phyloP scores from a whole-genome alignment of 257 asterid species.

The Nicotiana noctiflora region DNA sequence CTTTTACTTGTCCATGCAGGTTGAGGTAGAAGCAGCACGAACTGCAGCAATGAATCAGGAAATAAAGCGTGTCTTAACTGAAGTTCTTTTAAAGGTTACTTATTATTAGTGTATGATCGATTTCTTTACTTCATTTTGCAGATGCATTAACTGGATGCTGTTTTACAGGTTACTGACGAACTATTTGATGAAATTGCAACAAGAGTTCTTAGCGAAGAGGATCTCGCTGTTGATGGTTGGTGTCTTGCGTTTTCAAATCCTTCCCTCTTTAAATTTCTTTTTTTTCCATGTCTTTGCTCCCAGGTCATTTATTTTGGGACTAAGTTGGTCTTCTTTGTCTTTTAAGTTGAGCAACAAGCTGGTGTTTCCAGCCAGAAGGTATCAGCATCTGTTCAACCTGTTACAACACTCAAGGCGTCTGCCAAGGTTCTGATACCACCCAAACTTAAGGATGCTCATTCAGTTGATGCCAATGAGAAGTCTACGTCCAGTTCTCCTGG shows the following conservation, averaged over 20 bases:
- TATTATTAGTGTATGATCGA: slow-evolving; percentile 25
- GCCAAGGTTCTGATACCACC: slow-evolving; percentile 57
- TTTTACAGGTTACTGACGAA: slow-evolving; percentile 89
- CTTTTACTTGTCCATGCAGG: slow-evolving; percentile 42
- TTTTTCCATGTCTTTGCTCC: slow-evolving; percentile 17
- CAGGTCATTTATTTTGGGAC: neutral
- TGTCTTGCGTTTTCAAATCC: slow-evolving; percentile 4
- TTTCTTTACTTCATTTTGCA: neutral
- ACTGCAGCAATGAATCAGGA: slow-evolving; percentile 85
- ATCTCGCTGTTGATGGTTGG: slow-evolving; percentile 59
- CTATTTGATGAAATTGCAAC: slow-evolving; percentile 97
- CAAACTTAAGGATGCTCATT: slow-evolving; percentile 33
- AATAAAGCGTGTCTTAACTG: slow-evolving; percentile 90
- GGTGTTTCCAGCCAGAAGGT: slow-evolving; percentile 34
- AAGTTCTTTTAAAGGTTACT: slow-evolving; percentile 89
- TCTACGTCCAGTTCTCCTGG: slow-evolving; percentile 53
- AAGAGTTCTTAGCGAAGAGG: slow-evolving; percentile 81
- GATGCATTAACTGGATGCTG: slow-evolving; percentile 27
- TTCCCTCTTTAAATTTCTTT: neutral
- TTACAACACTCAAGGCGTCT: slow-evolving; percentile 44
- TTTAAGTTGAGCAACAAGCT: slow-evolving; percentile 39
- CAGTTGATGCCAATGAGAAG: slow-evolving; percentile 44
- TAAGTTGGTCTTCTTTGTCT: slow-evolving; percentile 6
- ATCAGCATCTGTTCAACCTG: slow-evolving; percentile 34
- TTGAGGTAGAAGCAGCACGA: slow-evolving; percentile 85